Evolutionary conservation across 129 eudicot genomes (phyloP).

Genomic region (Cynara cardunculus): DNA sequence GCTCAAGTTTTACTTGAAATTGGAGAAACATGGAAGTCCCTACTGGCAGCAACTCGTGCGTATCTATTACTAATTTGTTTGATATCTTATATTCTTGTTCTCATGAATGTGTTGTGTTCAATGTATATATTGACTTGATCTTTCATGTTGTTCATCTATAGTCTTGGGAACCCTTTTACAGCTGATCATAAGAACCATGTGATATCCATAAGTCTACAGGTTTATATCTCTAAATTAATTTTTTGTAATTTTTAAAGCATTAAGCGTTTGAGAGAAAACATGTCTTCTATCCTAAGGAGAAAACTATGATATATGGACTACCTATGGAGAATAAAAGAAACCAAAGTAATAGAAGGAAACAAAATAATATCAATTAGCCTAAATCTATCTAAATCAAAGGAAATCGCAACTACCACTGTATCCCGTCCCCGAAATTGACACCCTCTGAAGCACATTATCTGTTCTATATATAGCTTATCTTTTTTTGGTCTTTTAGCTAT

Average conservation of each 20-base stretch:
- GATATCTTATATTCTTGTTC: background rate
- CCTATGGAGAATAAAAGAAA: too few species aligned
- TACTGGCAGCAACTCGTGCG: constrained; percentile 76
- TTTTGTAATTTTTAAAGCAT: background rate
- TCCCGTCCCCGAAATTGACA: background rate
- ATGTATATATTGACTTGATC: background rate
- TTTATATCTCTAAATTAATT: background rate
- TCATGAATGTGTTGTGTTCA: background rate
- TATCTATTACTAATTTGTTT: constrained; percentile 17
- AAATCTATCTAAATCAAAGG: background rate
- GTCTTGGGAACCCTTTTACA: background rate
- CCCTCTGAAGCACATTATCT: background rate
- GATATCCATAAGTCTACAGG: background rate
- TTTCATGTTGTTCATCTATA: background rate
- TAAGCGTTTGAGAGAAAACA: background rate
- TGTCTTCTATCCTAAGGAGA: too few species aligned
- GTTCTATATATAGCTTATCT: background rate
- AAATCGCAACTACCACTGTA: background rate
- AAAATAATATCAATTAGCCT: background rate
- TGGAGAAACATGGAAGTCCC: constrained; percentile 84
- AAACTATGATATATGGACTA: too few species aligned
- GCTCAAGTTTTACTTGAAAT: constrained; percentile 84
- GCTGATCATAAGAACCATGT: background rate
- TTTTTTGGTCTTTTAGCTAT: background rate
- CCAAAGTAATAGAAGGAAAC: too few species aligned